phyloP scores from a whole-genome alignment of 345 rosid species.

The Populus tremula region DNA sequence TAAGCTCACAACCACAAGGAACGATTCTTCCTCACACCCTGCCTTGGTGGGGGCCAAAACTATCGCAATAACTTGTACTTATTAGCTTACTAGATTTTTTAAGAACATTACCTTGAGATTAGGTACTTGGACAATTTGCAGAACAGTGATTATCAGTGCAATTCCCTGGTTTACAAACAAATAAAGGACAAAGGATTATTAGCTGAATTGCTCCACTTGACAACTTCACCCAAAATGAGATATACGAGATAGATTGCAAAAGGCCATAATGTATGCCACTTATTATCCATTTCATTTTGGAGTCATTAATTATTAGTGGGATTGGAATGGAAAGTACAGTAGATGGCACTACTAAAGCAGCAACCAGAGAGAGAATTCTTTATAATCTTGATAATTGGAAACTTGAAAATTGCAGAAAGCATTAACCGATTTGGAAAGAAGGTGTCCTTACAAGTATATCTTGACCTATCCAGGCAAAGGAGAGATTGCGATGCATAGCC shows the following conservation, averaged over 20 bases:
- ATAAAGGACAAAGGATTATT: conserved; percentile 5
- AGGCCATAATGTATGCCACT: neutral
- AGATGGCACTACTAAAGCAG: neutral
- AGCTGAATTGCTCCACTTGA: conserved; percentile 2
- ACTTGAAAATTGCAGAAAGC: neutral
- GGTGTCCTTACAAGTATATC: conserved; percentile 77
- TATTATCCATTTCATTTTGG: neutral
- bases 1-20: neutral
- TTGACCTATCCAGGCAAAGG: conserved; percentile 97
- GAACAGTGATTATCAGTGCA: conserved; percentile 86
- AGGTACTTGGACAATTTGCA: conserved; percentile 93
- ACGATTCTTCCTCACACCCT: neutral
- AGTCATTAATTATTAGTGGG: neutral
- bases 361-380: neutral
- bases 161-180: conserved; percentile 63
- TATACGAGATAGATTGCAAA: neutral
- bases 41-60: neutral
- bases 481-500: conserved; percentile 64
- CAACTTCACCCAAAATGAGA: neutral
- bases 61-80: neutral
- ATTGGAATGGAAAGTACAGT: neutral
- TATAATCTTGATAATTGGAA: neutral
- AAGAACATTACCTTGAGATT: conserved; percentile 75
- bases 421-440: neutral
- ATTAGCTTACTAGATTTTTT: neutral